Conservation (phyloP, 768 basidiomycete species). For the Phanerochaete carnosa region DNA sequence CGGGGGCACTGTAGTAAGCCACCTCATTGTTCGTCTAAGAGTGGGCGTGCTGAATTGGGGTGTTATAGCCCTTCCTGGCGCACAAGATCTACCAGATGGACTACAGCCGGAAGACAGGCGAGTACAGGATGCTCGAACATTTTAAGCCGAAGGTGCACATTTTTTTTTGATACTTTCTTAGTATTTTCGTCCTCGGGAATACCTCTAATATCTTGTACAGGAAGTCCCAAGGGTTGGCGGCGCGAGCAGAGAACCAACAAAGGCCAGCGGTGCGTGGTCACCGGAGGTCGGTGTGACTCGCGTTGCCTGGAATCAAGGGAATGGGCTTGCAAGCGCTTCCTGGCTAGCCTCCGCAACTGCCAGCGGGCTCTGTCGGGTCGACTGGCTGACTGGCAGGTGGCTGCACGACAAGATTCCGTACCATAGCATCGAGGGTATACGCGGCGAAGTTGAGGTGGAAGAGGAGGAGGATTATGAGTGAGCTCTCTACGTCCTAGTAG, state of each 20-base stretch:
- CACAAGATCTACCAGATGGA: conserved; percentile 87
- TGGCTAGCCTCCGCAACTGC: conserved; percentile 79
- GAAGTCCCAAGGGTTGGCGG: conserved; percentile 48
- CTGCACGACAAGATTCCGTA: conserved; percentile 65
- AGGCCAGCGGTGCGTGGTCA: conserved; percentile 72
- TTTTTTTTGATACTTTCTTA: not conserved
- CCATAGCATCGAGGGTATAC: conserved; percentile 54
- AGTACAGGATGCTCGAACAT: conserved; percentile 86
- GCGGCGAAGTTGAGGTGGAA: conserved; percentile 43
- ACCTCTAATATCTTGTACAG: conserved; percentile 27
- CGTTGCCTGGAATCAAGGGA: conserved; percentile 77
- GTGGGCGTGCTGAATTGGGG: not conserved
- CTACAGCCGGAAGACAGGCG: conserved; percentile 69
- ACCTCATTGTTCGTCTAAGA: not conserved
- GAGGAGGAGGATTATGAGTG: conserved; percentile 26
- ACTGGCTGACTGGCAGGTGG: conserved; percentile 78
- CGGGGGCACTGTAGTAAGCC: conserved; percentile 68
- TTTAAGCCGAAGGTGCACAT: conserved; percentile 65
- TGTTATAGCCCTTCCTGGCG: conserved; percentile 65
- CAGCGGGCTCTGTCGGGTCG: conserved; percentile 83
- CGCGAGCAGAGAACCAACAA: conserved; percentile 30
- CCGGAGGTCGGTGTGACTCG: conserved; percentile 74
- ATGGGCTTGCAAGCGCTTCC: conserved; percentile 56
- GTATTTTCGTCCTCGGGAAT: not conserved
- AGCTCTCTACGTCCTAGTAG: not conserved